phyloP scores from a whole-genome alignment of 2,329 filamentous ascomycete species.

The Parafenestella ontariensis region DNA sequence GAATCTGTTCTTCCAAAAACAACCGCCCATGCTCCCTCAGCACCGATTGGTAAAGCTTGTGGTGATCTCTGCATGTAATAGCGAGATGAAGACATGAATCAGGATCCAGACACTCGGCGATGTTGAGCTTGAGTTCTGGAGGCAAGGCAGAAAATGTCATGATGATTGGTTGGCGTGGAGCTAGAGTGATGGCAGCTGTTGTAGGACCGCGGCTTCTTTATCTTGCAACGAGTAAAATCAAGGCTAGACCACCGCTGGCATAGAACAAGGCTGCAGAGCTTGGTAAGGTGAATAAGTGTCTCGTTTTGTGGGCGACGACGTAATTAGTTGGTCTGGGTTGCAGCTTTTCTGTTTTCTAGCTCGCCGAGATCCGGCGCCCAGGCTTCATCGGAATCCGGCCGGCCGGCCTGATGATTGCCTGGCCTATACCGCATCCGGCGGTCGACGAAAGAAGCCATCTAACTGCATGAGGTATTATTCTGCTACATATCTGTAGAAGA shows the following conservation, averaged over 20 bases:
- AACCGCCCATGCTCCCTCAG: slow-evolving; percentile 13
- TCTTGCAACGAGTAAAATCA: not conserved
- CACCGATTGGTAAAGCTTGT: slow-evolving; percentile 3
- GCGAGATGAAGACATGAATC: slow-evolving; percentile 17
- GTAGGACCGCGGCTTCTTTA: not conserved
- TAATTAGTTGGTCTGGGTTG: no score
- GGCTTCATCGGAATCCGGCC: no score
- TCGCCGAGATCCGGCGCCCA: no score
- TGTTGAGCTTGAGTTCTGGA: slow-evolving; percentile 16
- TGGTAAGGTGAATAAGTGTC: no score
- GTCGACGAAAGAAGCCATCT: no score
- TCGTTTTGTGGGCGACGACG: no score
- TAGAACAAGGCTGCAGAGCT: not conserved
- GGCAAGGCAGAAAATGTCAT: slow-evolving; percentile 19
- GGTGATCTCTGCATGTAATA: slow-evolving; percentile 16
- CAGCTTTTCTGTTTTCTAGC: no score
- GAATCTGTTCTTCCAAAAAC: slow-evolving; percentile 6
- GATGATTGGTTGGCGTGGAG: not conserved
- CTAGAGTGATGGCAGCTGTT: not conserved
- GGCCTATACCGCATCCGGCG: no score
- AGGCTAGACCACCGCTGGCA: not conserved
- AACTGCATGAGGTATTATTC: no score
- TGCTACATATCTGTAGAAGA: no score
- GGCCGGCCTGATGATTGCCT: no score
- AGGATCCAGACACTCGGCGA: slow-evolving; percentile 18